Conservation (phyloP, 2,329 filamentous ascomycete species). For the Ophiosphaerella narmari region DNA sequence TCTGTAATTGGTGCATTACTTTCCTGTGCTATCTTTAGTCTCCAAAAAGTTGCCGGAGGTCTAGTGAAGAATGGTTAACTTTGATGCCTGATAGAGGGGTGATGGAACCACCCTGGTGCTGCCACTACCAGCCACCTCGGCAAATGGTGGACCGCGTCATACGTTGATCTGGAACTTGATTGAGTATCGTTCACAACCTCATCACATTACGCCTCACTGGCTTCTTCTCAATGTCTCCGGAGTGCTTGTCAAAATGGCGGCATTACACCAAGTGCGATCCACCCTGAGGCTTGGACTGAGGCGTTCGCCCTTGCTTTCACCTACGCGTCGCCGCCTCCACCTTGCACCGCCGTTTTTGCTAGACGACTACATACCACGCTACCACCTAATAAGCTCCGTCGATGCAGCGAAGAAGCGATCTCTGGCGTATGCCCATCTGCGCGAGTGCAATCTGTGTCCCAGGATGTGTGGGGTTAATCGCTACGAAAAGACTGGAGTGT, state of each 20-base stretch:
- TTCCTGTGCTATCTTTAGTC: too few species aligned
- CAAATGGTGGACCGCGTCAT: too few species aligned
- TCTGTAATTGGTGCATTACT: too few species aligned
- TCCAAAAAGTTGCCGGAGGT: too few species aligned
- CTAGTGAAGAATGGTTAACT: too few species aligned
- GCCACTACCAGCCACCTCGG: too few species aligned
- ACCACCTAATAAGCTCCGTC: slow-evolving; percentile 68
- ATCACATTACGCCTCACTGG: too few species aligned
- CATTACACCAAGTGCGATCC: slow-evolving; percentile 18
- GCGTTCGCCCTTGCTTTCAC: background rate
- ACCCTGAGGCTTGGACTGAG: slow-evolving; percentile 5
- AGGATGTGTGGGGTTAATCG: slow-evolving; percentile 78
- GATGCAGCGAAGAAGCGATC: slow-evolving; percentile 76
- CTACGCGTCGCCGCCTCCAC: slow-evolving; percentile 46
- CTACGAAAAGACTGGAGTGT: slow-evolving; percentile 78
- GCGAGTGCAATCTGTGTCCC: slow-evolving; percentile 81
- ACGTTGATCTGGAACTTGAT: too few species aligned
- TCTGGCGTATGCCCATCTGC: slow-evolving; percentile 73
- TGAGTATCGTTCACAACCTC: too few species aligned
- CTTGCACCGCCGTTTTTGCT: slow-evolving; percentile 71
- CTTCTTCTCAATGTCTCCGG: background rate
- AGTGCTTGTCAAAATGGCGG: slow-evolving; percentile 11
- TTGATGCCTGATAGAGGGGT: too few species aligned
- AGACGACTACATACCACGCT: slow-evolving; percentile 73
- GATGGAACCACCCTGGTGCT: too few species aligned